Percentiles rank a stretch among this genome's conserved stretches.
phyloP scores from a whole-genome alignment of 176 grass and related monocot genomes.

The Musa beccarii region DNA sequence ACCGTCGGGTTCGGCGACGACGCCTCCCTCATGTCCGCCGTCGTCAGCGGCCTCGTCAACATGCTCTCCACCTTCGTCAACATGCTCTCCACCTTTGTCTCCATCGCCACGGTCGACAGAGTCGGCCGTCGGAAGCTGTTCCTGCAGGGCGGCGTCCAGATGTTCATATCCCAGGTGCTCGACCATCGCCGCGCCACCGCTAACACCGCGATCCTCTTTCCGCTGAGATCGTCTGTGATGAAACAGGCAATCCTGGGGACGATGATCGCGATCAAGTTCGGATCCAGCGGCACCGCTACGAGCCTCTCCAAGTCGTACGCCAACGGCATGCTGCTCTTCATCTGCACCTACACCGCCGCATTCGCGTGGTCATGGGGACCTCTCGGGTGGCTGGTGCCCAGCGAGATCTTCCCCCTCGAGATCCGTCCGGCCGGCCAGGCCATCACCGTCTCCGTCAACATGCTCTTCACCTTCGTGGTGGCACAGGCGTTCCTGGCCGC shows the following conservation, averaged over 20 bases:
- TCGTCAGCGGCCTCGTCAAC: slow-evolving; percentile 60
- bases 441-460: not conserved
- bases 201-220: not conserved
- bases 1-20: slow-evolving; percentile 48
- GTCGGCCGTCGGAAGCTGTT: slow-evolving; percentile 35
- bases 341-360: not conserved
- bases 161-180: slow-evolving; percentile 41
- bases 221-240: not conserved
- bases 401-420: slow-evolving; percentile 36
- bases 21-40: slow-evolving; percentile 58
- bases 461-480: not conserved
- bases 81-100: slow-evolving; percentile 44
- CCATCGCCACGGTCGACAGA: slow-evolving; percentile 43
- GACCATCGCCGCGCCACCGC: not conserved
- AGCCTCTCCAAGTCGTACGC: not conserved
- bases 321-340: not conserved
- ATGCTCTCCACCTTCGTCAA: slow-evolving; percentile 51
- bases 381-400: slow-evolving; percentile 31
- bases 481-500: not conserved
- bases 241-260: slow-evolving; percentile 27
- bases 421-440: not conserved
- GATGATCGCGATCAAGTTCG: slow-evolving; percentile 33
- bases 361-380: slow-evolving; percentile 35
- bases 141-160: slow-evolving; percentile 46
- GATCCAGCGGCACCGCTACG: slow-evolving; percentile 28